Evolutionary conservation across 257 asterid genomes (phyloP), one percentile per base, ranked within the genome.

Genomic region (Scutellaria barbata): DNA sequence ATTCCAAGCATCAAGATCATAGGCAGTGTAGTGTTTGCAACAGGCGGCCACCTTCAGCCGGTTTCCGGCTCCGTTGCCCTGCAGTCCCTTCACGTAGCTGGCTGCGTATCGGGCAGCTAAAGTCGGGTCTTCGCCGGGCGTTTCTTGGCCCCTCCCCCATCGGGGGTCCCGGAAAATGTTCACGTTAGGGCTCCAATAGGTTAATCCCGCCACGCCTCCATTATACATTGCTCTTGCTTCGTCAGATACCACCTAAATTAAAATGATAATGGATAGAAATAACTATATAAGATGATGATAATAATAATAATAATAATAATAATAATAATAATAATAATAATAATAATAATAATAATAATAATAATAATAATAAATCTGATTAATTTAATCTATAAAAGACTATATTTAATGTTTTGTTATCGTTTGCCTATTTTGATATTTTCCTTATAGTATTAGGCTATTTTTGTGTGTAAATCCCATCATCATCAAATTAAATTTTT

Each of bases 211-310:
- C 30, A 59, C 16, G 5, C 96, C 98, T 68, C 96, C 98, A 8
- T 92, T 92, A 79, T 92, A 84, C 98, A 92, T 90, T 0, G 98
- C 96, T 66, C 98, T 85, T 47, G 89, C 98, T 78, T 92, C 98
- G 42, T 85, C 85, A 4, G 98, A 92, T 5, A 92, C 98, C 69
- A 84, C 98, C 98, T 92, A 42, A 25, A 76, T 10, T 3, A 10
- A 20, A 68, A 5, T 7, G 5, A 14, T 45, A 6, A 46, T 42
- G 25, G 25, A 22, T 22, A 22, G 25, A 22, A 22, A 22, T 22
- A 22, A 2, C 1, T 2, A 22, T 22, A 22, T 22, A 22, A 22
- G 25, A n/a, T n/a, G n/a, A n/a, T n/a, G n/a, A n/a, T n/a, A n/a
- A n/a, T n/a, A n/a, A n/a, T n/a, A n/a, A n/a, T n/a, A n/a, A n/a